These are phyloP conservation scores for Eutrema salsugineum DNA, from an alignment of 441 rosid genomes.

Conservation along the genomic window DNA sequence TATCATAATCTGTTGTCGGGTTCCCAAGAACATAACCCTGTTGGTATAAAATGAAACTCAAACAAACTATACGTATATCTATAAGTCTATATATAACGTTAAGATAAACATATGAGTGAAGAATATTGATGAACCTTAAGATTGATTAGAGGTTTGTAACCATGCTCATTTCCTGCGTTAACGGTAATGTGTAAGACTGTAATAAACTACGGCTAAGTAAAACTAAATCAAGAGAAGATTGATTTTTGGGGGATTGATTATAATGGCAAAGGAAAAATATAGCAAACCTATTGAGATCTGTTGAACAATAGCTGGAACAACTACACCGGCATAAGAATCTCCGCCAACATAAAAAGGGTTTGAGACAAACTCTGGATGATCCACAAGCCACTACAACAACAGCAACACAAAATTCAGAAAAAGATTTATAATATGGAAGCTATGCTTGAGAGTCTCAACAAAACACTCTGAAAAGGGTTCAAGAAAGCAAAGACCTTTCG, in stretches of 20 bases:
- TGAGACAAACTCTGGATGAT: constrained; percentile 43
- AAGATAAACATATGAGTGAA: neutral
- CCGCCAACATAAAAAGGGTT: constrained; percentile 57
- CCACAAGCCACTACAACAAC: constrained; percentile 49
- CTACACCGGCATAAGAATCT: constrained; percentile 62
- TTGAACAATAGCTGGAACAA: constrained; percentile 44
- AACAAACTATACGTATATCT: neutral
- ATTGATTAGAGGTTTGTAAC: constrained; percentile 37
- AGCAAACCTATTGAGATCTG: constrained; percentile 21
- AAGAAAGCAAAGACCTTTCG: constrained; percentile 30
- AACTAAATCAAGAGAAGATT: neutral
- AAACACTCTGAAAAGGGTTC: no score
- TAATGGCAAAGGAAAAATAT: neutral
- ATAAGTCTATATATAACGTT: neutral
- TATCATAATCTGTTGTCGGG: constrained; percentile 14
- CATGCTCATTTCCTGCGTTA: constrained; percentile 45
- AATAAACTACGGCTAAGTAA: neutral
- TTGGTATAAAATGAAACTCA: neutral
- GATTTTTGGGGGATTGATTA: no score
- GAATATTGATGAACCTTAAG: constrained; percentile 43
- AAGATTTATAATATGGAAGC: no score
- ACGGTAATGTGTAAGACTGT: neutral
- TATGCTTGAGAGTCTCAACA: no score
- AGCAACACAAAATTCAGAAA: no score
- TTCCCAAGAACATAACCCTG: constrained; percentile 65